Evolutionary conservation across 139 green algal species (phyloP).

Genomic region (Yamagishiella unicocca): DNA sequence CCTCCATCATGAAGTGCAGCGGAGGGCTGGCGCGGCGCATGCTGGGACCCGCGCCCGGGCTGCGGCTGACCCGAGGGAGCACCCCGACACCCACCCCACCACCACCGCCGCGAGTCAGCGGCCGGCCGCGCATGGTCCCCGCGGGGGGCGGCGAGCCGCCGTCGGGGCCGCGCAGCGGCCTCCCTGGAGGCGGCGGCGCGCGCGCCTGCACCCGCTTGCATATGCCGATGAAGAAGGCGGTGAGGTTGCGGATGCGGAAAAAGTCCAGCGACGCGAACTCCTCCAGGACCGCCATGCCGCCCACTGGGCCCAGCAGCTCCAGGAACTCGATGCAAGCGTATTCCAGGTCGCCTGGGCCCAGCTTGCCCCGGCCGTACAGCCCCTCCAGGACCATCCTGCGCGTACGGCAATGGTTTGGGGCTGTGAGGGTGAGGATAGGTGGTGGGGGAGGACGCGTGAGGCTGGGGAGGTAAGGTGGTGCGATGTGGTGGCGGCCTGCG

Average conservation of each 20-base stretch:
- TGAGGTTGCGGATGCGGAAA: slow-evolving; percentile 51
- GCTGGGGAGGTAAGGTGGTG: too few species aligned
- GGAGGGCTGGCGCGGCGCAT: slow-evolving; percentile 31
- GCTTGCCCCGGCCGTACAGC: slow-evolving; percentile 36
- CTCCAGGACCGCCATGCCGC: slow-evolving; percentile 47
- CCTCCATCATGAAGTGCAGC: slow-evolving; percentile 39
- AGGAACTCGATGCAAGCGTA: slow-evolving; percentile 44
- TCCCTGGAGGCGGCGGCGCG: slow-evolving; percentile 31
- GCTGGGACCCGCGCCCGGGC: not conserved
- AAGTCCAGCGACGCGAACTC: slow-evolving; percentile 51
- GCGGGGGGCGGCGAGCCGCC: slow-evolving; percentile 40
- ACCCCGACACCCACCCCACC: not conserved
- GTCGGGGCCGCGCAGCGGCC: slow-evolving; percentile 40
- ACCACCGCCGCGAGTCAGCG: not conserved
- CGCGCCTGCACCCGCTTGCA: slow-evolving; percentile 42
- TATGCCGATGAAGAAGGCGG: slow-evolving; percentile 54
- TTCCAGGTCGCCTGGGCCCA: slow-evolving; percentile 38
- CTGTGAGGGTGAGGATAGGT: not conserved
- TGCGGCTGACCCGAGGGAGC: not conserved
- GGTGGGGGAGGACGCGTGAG: not conserved
- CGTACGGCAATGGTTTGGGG: not conserved
- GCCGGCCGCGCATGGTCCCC: slow-evolving; percentile 1
- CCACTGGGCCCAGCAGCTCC: slow-evolving; percentile 36
- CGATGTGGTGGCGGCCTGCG: too few species aligned
- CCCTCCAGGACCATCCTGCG: slow-evolving; percentile 36